phyloP scores from a whole-genome alignment of 208 protist species.

The Leptomonas seymouri region DNA sequence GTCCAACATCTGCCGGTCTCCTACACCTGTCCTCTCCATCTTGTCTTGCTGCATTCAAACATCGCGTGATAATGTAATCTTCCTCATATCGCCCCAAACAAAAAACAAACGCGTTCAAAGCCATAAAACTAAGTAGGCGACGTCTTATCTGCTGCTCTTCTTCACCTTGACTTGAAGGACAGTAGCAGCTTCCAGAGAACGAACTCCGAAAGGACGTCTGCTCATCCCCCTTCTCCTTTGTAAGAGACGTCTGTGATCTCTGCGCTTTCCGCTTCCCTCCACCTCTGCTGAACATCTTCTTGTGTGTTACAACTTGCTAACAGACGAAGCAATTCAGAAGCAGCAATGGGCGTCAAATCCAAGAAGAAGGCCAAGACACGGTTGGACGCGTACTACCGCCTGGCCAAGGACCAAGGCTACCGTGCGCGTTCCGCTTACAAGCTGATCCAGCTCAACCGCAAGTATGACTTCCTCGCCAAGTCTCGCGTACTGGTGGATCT shows the following conservation, averaged over 20 bases:
- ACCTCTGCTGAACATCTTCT: background rate
- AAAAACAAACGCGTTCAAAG: too few relatives aligned
- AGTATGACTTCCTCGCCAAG: conserved; percentile 98
- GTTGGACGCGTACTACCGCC: conserved; percentile 97
- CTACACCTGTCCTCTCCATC: too few relatives aligned
- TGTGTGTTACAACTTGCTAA: conserved; percentile 3
- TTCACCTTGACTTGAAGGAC: background rate
- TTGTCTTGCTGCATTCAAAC: too few relatives aligned
- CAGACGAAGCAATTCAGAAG: background rate
- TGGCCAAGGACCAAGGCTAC: conserved; percentile 99
- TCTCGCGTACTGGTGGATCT: conserved; percentile 94
- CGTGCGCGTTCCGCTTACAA: conserved; percentile 99
- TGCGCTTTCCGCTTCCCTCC: background rate
- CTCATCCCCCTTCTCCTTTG: too few relatives aligned
- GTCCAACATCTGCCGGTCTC: too few relatives aligned
- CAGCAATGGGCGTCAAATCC: conserved; percentile 84
- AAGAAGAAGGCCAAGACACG: conserved; percentile 94
- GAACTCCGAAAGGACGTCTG: too few relatives aligned
- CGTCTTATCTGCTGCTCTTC: background rate
- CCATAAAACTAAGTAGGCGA: too few relatives aligned
- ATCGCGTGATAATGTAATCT: too few relatives aligned
- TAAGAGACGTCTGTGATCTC: background rate
- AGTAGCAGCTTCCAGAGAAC: background rate
- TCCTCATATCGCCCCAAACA: too few relatives aligned
- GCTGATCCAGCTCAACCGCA: conserved; percentile 99